Conservation (phyloP, 2,329 filamentous ascomycete species). For the Talaromyces sp. region DNA sequence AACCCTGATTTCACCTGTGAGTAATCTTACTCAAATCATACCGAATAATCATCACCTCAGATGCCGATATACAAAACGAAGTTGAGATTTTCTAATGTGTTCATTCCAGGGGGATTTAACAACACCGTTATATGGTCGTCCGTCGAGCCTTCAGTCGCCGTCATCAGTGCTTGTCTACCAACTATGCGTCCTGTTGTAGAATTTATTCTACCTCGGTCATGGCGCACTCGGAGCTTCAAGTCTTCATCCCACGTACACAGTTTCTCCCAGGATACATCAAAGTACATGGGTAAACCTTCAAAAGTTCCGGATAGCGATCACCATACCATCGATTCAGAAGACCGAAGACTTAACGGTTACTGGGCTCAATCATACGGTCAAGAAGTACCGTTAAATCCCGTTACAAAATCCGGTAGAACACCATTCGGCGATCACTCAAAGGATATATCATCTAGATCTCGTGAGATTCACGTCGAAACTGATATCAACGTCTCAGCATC, state of each 20-base stretch:
- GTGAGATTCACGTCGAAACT: not conserved
- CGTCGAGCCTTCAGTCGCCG: conserved; percentile 30
- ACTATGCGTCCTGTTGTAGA: conserved; percentile 25
- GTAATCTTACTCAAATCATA: not conserved
- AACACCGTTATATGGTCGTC: conserved; percentile 26
- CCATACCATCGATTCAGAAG: not conserved
- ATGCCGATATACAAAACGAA: not conserved
- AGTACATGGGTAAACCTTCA: not conserved
- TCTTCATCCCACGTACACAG: not conserved
- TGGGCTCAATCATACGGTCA: not conserved
- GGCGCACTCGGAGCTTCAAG: conserved; percentile 2
- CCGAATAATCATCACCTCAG: not conserved
- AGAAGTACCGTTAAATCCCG: not conserved
- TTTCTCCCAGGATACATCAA: not conserved
- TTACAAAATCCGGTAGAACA: not conserved
- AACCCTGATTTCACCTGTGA: not conserved
- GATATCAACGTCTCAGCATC: not conserved
- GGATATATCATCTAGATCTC: not conserved
- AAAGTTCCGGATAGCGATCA: not conserved
- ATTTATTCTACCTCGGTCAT: conserved; percentile 22
- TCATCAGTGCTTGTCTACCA: conserved; percentile 30
- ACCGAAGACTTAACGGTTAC: not conserved
- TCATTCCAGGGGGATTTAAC: not conserved
- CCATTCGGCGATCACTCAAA: not conserved
- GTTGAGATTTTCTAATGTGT: not conserved